phyloP scores from a whole-genome alignment of 768 basidiomycete species.

The Chiua virens region DNA sequence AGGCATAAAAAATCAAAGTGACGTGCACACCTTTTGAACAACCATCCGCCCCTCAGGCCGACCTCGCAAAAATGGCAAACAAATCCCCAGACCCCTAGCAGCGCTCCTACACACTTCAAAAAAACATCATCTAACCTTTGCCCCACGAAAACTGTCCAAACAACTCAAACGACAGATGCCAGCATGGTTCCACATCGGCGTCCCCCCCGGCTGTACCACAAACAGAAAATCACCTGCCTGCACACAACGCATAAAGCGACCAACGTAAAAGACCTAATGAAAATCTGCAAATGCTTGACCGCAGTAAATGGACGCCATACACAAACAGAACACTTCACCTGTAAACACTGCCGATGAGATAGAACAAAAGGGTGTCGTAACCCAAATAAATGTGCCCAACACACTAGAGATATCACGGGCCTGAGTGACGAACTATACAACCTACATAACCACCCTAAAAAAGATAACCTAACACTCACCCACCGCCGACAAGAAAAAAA shows the following conservation, averaged over 20 bases:
- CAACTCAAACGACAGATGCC: constrained; percentile 1
- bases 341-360: not conserved
- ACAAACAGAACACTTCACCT: not conserved
- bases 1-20: too few species aligned
- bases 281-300: not conserved
- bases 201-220: not conserved
- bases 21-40: too few species aligned
- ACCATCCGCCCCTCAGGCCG: too few species aligned
- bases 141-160: not conserved
- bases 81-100: too few species aligned
- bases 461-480: constrained; percentile 1
- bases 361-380: not conserved
- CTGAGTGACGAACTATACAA: not conserved
- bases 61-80: too few species aligned
- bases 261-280: not conserved
- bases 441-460: not conserved
- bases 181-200: not conserved
- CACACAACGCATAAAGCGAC: not conserved
- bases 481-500: not conserved
- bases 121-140: not conserved
- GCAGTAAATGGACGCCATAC: not conserved
- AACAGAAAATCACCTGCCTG: not conserved
- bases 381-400: not conserved
- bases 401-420: not conserved
- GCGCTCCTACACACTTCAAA: not conserved